phyloP scores from a whole-genome alignment of 805 yeast genomes.

The Torulaspora indica region DNA sequence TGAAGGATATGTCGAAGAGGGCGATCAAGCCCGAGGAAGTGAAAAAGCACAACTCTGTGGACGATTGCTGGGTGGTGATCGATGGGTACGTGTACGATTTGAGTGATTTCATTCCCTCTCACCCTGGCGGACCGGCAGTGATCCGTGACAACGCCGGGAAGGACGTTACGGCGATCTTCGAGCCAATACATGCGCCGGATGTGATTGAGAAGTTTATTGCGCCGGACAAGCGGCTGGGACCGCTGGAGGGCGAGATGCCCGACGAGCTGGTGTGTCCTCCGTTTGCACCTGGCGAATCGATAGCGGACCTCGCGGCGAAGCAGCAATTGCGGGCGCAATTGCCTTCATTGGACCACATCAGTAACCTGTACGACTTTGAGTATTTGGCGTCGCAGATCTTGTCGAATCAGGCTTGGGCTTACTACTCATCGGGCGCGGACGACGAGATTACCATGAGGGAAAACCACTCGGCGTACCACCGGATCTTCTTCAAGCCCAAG shows the following conservation, averaged over 20 bases:
- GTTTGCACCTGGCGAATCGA: conserved; percentile 35
- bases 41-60: conserved; percentile 58
- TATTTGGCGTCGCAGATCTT: conserved; percentile 74
- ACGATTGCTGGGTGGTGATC: conserved; percentile 81
- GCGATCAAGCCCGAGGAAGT: conserved; percentile 48
- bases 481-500: conserved; percentile 82
- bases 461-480: conserved; percentile 83
- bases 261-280: conserved; percentile 28
- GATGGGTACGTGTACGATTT: conserved; percentile 77
- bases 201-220: conserved; percentile 62
- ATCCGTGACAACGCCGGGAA: conserved; percentile 76
- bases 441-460: conserved; percentile 89
- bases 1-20: conserved; percentile 15
- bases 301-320: conserved; percentile 30
- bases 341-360: conserved; percentile 67
- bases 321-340: conserved; percentile 39
- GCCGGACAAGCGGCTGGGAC: conserved; percentile 58
- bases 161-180: conserved; percentile 78
- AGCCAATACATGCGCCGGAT: conserved; percentile 89
- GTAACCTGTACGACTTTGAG: conserved; percentile 83
- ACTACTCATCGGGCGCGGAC: conserved; percentile 87
- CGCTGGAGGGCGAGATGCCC: conserved; percentile 38
- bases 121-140: conserved; percentile 78
- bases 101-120: conserved; percentile 64
- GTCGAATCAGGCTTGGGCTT: conserved; percentile 83